A percentile compares a stretch with the other conserved stretches of the same genome.
Conservation (phyloP, 148 eudicot genomes). For the Dianthus caryophyllus region DNA sequence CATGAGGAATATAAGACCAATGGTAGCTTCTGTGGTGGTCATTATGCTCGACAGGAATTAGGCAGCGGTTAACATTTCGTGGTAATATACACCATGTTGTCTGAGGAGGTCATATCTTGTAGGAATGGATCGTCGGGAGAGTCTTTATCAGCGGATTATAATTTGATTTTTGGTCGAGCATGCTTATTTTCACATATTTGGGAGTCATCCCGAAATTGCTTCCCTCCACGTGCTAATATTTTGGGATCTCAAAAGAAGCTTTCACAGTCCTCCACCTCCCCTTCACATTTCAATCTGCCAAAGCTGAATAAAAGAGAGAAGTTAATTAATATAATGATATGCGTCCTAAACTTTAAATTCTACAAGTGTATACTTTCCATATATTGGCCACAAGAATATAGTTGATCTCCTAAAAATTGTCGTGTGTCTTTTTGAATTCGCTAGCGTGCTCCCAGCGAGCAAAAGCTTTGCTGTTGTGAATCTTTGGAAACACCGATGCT, state of each 20-base stretch:
- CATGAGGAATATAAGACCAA: constrained; percentile 19
- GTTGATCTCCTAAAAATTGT: constrained; percentile 59
- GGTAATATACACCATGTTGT: constrained; percentile 17
- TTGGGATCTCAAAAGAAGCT: constrained; percentile 51
- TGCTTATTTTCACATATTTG: constrained; percentile 71
- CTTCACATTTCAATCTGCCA: constrained; percentile 91
- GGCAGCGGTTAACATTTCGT: constrained; percentile 2
- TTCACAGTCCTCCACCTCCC: constrained; percentile 60
- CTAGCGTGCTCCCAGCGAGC: constrained; percentile 35
- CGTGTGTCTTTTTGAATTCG: constrained; percentile 12
- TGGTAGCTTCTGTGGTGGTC: constrained; percentile 11
- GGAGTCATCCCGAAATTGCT: constrained; percentile 65
- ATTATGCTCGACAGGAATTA: constrained; percentile 16
- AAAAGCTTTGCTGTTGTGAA: constrained; percentile 86
- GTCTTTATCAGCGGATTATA: constrained; percentile 55
- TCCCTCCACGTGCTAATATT: constrained; percentile 68
- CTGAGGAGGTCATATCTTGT: constrained; percentile 6
- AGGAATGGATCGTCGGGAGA: constrained; percentile 25
- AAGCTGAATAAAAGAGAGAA: constrained; percentile 41
- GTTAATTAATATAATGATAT: constrained; percentile 3
- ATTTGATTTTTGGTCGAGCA: constrained; percentile 52
- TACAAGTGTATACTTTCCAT: constrained; percentile 37
- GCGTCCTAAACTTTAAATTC: too few relatives aligned
- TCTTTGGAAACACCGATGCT: constrained; percentile 95
- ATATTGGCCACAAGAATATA: constrained; percentile 48